Evolutionary conservation across 805 yeast genomes (phyloP).

Genomic region (Sugiyamaella valdiviana): DNA sequence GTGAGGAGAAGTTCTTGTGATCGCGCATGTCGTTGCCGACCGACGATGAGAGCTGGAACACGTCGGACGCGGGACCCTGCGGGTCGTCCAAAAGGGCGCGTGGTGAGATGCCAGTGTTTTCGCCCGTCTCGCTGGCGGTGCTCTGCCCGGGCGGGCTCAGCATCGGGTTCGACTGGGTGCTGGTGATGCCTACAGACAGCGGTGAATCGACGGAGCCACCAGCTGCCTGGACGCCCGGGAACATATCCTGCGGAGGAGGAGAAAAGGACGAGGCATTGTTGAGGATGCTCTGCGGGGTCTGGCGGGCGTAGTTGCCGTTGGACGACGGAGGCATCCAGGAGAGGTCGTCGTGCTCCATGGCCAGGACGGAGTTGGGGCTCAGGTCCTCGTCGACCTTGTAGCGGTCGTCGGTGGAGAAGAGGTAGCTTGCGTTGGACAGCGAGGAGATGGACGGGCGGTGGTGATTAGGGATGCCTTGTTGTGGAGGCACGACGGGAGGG

Average conservation of each 20-base stretch:
- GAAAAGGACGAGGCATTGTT: slow-evolving; percentile 9
- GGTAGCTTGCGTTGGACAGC: not conserved
- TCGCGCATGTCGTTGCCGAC: slow-evolving; percentile 7
- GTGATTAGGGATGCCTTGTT: slow-evolving; percentile 1
- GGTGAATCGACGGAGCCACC: slow-evolving; percentile 3
- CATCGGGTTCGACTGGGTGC: not conserved
- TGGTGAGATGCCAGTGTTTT: slow-evolving; percentile 4
- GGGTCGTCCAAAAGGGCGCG: slow-evolving; percentile 2
- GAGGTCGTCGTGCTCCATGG: slow-evolving; percentile 16
- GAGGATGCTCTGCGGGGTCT: slow-evolving; percentile 13
- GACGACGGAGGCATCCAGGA: slow-evolving; percentile 19
- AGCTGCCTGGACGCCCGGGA: not conserved
- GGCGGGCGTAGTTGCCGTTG: not conserved
- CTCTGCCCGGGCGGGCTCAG: slow-evolving; percentile 9
- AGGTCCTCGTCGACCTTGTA: slow-evolving; percentile 15
- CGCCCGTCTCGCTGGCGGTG: slow-evolving; percentile 2
- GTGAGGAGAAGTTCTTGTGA: slow-evolving; percentile 7
- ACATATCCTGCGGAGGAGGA: slow-evolving; percentile 9
- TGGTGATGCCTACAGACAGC: slow-evolving; percentile 4
- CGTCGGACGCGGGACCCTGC: not conserved
- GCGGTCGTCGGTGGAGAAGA: not conserved
- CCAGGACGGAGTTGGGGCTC: slow-evolving; percentile 12
- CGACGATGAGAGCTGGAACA: not conserved
- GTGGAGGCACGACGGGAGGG: not conserved
- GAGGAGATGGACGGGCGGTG: slow-evolving; percentile 1